Evolutionary conservation across 495 filamentous ascomycete genomes (phyloP).

Genomic region (Alectoria sarmentosa): DNA sequence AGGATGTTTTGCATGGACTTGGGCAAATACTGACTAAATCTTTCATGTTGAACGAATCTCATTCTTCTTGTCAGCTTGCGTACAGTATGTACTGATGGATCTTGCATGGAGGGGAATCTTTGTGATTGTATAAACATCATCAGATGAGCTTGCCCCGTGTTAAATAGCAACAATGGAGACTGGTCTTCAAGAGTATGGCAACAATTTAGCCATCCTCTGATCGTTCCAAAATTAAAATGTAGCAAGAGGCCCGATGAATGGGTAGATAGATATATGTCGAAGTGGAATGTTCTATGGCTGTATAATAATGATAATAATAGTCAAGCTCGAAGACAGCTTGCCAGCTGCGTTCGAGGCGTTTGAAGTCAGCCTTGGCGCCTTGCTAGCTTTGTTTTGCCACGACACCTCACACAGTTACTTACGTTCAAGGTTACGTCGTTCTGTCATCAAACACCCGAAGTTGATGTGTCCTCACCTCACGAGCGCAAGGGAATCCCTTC

Average conservation of each 20-base stretch:
- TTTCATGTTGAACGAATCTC: slow-evolving; percentile 21
- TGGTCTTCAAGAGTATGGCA: slow-evolving; percentile 15
- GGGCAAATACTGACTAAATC: neutral
- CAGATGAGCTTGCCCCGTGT: neutral
- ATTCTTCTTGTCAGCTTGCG: slow-evolving; percentile 3
- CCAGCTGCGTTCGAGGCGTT: neutral
- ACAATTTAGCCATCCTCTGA: neutral
- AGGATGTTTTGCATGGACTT: slow-evolving; percentile 1
- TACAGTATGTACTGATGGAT: slow-evolving; percentile 5
- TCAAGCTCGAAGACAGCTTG: neutral
- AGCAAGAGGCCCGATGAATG: neutral
- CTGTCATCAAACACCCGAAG: slow-evolving; percentile 8
- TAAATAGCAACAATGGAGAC: slow-evolving; percentile 18
- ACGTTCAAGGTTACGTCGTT: too few relatives aligned
- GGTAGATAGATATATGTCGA: neutral
- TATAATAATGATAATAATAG: neutral
- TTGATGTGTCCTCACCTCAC: slow-evolving; percentile 14
- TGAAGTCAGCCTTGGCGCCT: neutral
- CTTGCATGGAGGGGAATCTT: slow-evolving; percentile 17
- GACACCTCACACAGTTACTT: too few relatives aligned
- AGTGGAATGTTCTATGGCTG: neutral
- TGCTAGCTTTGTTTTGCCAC: slow-evolving; percentile 2
- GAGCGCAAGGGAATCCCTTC: slow-evolving; percentile 10
- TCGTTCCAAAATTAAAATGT: neutral
- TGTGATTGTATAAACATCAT: slow-evolving; percentile 14